These are phyloP conservation scores for Balakata baccata DNA, from an alignment of 345 rosid species.

Conservation along the genomic window DNA sequence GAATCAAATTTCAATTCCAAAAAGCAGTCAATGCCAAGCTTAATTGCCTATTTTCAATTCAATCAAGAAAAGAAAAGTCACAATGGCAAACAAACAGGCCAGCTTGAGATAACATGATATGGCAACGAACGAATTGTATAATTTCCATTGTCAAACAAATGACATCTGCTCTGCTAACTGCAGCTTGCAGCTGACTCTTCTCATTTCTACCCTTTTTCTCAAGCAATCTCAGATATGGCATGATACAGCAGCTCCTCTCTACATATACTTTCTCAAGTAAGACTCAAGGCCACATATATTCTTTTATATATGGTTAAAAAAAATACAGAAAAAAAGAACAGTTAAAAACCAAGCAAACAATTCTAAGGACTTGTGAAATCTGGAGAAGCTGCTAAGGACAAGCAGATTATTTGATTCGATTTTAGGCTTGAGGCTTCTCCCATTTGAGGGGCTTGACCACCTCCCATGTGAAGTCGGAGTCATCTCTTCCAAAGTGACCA, in stretches of 20 bases:
- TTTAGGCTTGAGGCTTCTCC: slow-evolving; percentile 16
- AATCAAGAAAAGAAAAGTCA: background rate
- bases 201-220: background rate
- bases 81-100: background rate
- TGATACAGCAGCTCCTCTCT: slow-evolving; percentile 2
- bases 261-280: background rate
- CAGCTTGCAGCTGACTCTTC: background rate
- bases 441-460: slow-evolving; percentile 21
- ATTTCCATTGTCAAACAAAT: slow-evolving; percentile 6
- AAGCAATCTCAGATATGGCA: background rate
- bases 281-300: background rate
- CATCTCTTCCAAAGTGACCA: slow-evolving; percentile 26
- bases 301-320: background rate
- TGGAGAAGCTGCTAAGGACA: slow-evolving; percentile 2
- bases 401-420: background rate
- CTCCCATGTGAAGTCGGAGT: slow-evolving; percentile 19
- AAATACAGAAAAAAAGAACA: background rate
- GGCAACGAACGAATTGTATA: background rate
- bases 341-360: slow-evolving; percentile 3
- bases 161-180: background rate
- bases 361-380: background rate
- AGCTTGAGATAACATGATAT: background rate
- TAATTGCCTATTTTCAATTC: background rate
- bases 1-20: background rate
- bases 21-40: background rate